These are phyloP conservation scores for Prunus kanzakura DNA, from an alignment of 306 rosid genomes.

Conservation along the genomic window DNA sequence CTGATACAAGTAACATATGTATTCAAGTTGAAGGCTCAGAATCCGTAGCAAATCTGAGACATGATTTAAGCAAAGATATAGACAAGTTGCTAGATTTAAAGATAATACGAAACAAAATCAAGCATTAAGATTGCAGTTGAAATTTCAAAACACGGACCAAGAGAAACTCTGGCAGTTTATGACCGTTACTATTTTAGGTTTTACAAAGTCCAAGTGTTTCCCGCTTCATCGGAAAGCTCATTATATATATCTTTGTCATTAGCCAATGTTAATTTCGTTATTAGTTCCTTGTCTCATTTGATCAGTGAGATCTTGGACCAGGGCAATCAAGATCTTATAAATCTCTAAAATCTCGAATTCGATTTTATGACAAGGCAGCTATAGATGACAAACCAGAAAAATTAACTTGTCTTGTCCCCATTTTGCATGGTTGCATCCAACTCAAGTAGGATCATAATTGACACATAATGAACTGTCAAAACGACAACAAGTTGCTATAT, in stretches of 20 bases:
- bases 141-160: background rate
- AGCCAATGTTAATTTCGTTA: background rate
- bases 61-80: constrained; percentile 2
- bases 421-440: background rate
- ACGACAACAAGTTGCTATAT: background rate
- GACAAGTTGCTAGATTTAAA: background rate
- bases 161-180: background rate
- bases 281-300: background rate
- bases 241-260: background rate
- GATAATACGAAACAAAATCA: background rate
- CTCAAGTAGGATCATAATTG: background rate
- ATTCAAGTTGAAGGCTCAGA: background rate
- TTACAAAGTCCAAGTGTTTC: background rate
- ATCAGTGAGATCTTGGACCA: background rate
- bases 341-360: background rate
- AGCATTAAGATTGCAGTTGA: background rate
- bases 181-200: background rate
- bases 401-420: background rate
- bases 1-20: background rate
- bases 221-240: background rate
- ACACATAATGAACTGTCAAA: background rate
- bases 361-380: background rate
- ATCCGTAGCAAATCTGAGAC: constrained; percentile 16
- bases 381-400: background rate
- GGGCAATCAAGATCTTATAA: background rate